Conservation (phyloP, 1,284 basidiomycete genomes). For the Earliella scabrosa region DNA sequence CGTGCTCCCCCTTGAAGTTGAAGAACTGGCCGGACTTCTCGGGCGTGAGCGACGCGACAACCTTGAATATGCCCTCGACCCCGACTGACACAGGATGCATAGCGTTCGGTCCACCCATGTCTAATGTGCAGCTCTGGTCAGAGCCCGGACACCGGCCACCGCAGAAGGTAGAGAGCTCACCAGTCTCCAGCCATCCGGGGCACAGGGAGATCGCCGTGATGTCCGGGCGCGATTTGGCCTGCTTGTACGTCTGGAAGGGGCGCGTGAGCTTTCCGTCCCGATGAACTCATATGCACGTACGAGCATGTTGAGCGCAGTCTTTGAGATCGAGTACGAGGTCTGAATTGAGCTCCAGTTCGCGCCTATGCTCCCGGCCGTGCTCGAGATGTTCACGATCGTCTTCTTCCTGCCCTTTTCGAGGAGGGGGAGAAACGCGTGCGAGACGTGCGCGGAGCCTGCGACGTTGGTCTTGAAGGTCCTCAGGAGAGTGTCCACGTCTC, state of each 20-base stretch:
- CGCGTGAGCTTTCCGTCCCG: too few species aligned
- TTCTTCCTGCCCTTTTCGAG: slow-evolving; percentile 36
- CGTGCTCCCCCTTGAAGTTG: background rate
- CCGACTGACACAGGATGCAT: background rate
- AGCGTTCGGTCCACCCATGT: background rate
- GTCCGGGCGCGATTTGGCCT: slow-evolving; percentile 22
- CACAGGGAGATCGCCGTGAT: slow-evolving; percentile 25
- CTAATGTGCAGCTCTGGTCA: background rate
- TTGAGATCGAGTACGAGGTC: background rate
- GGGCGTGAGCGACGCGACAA: background rate
- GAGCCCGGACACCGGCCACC: background rate
- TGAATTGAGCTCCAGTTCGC: slow-evolving; percentile 25
- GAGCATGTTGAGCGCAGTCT: slow-evolving; percentile 9
- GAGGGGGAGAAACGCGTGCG: slow-evolving; percentile 33
- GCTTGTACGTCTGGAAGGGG: slow-evolving; percentile 32
- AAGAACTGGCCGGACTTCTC: background rate
- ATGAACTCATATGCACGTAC: background rate
- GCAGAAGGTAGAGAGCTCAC: slow-evolving; percentile 4
- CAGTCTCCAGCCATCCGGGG: slow-evolving; percentile 32
- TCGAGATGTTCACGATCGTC: slow-evolving; percentile 39
- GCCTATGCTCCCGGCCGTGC: slow-evolving; percentile 34
- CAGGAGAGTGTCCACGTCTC: slow-evolving; percentile 23
- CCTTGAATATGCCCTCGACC: background rate
- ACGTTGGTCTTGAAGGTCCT: slow-evolving; percentile 35
- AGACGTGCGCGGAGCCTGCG: slow-evolving; percentile 36